Base-by-base conservation (phyloP, 331 rosid genomes). In the Prunus yedoensis region DNA sequence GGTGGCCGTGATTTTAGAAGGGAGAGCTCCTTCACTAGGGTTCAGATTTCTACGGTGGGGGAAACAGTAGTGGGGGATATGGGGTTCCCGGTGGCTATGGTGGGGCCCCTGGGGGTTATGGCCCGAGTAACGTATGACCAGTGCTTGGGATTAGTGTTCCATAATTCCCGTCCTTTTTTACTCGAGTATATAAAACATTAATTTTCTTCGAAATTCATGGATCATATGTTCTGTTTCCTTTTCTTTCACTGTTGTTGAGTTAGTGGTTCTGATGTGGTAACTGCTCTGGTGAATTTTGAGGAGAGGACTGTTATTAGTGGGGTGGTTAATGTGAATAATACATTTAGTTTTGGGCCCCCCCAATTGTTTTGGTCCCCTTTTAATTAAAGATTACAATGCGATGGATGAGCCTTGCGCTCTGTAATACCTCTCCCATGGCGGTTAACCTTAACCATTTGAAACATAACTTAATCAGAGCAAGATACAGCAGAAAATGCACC, bases 1-100 rank as follows among this genome's bases (percentile, higher is more conserved):
- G 97, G 97, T 52, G 89, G 94, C 21, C 98, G 98, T 74, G 98
- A 94, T 80, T 87, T 88, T 49, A 83, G 97, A 74, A 87, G 93
- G 81, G 97, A 94, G 4, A 61, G 85, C 62, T 82, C 89, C 27
- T 82, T 73, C 73, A 83, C 70, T 65, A 78, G 97, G 92, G 95
- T 63, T 71, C 93, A 75, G 98, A 94, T 85, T 86, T 86, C 81
- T 86, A 88, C 21, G 71, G 87, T 80, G 94, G 90, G 77, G 92
- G 91, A 18, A 81, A 30, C 60, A 85, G 74, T 77, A 80, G 81
- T 63, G 60, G 92, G 7, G 90, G 94, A 56, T 85, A 88, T 60
- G 91, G 91, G 38, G 82, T 68, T 17, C 63, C 85, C 28, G 85
- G 88, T 59, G 91, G 96, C 45, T 86, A 89, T 76, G 88, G 87